These are phyloP conservation scores for Zygosaccharomyces rouxii DNA, from an alignment of 805 yeast genomes.

Conservation along the genomic window DNA sequence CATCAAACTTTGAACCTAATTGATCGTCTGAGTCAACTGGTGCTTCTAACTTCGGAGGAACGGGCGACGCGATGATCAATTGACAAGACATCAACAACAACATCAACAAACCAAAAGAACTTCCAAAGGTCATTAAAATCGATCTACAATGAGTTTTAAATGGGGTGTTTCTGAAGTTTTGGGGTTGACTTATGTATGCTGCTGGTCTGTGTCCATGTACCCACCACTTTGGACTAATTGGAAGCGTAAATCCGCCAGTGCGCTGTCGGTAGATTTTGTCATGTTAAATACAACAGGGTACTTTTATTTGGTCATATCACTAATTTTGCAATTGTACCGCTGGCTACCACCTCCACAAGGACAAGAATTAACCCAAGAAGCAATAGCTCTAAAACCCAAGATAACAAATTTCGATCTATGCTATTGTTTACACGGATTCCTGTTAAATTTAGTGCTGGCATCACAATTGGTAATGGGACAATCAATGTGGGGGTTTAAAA, in stretches of 20 bases:
- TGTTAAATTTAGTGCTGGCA: slow-evolving; percentile 38
- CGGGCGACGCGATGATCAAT: slow-evolving; percentile 1
- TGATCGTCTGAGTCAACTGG: not conserved
- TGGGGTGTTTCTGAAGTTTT: slow-evolving; percentile 22
- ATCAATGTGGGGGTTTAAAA: slow-evolving; percentile 36
- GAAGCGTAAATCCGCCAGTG: slow-evolving; percentile 41
- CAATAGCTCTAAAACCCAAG: slow-evolving; percentile 32
- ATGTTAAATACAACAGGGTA: slow-evolving; percentile 47
- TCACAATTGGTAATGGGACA: slow-evolving; percentile 40
- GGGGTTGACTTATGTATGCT: slow-evolving; percentile 38
- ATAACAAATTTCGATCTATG: slow-evolving; percentile 43
- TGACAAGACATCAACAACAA: not conserved
- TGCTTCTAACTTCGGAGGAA: not conserved
- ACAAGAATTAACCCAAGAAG: slow-evolving; percentile 27
- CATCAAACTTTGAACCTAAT: not conserved
- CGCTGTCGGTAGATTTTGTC: slow-evolving; percentile 47
- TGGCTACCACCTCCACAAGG: slow-evolving; percentile 28
- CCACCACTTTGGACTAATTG: slow-evolving; percentile 45
- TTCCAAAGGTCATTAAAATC: not conserved
- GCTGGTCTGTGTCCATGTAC: slow-evolving; percentile 48
- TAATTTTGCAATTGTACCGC: slow-evolving; percentile 40
- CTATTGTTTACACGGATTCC: slow-evolving; percentile 46
- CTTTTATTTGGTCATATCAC: slow-evolving; percentile 40
- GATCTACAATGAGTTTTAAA: not conserved
- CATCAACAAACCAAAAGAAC: not conserved